Base-by-base conservation (phyloP, 106 monocot genomes). In the Dendrobium huoshanense region DNA sequence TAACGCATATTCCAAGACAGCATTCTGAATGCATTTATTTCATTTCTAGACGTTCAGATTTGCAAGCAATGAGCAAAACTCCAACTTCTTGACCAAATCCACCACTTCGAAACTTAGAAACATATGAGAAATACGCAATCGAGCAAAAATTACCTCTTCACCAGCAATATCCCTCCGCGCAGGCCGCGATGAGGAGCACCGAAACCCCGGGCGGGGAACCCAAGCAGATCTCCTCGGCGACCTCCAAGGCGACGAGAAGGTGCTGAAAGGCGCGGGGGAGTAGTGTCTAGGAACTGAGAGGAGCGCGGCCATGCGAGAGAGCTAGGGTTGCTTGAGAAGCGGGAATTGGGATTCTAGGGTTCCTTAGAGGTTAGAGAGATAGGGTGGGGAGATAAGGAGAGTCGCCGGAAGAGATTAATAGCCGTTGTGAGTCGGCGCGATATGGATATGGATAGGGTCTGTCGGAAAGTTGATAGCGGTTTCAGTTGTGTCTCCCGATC, bases 141-240 rank as follows among this genome's bases (percentile, higher is more conserved):
- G 16, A 41, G 73, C 24, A 5, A 31, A 18, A 4, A 41, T 73
- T 82, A 77, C 82, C 82, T 82, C 65, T 41, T 49, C 51, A n/a
- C 64, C 11, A 9, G 17, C 77, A 2, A 1, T 49, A 64, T 70
- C 67, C 3, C 13, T 45, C 29, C 75, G 67, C 10, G 77, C 19
- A 10, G 51, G 51, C 29, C 40, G 19, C 68, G 47, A 67, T 3
- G 77, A 77, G 8, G 67, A 77, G 68, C 82, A 82, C 4, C 54
- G 77, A 51, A 77, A n/a, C 82, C 82, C 82, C 27, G 29, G n/a
- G 51, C 68, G 27, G 1, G 19, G 73, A 24, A 29, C 22, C 74
- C 55, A 74, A 37, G 15, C 59, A 33, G 41, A 18, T 76, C 61
- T 82, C 31, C 45, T 27, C 7, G 61, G 48, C 16, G 51, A 13